Conservation (phyloP, 495 filamentous ascomycete species). For the Venustampulla echinocandica region DNA sequence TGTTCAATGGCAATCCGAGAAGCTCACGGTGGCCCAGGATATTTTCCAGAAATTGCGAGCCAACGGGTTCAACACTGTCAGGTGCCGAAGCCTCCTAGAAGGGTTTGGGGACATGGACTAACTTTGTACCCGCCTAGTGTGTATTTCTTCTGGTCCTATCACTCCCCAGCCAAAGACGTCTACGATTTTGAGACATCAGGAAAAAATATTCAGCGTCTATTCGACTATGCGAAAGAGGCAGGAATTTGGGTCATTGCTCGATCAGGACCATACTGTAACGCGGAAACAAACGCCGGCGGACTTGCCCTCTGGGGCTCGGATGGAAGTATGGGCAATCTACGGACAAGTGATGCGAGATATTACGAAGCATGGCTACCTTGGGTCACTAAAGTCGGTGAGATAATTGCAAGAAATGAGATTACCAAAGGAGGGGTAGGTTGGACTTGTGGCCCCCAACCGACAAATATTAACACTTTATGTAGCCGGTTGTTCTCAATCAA, state of each 20-base stretch:
- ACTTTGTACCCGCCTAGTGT: conserved; percentile 28
- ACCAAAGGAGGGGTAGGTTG: conserved; percentile 36
- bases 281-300: conserved; percentile 40
- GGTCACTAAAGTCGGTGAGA: conserved; percentile 36
- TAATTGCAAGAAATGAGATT: conserved; percentile 40
- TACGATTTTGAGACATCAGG: conserved; percentile 51
- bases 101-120: neutral
- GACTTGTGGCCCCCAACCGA: neutral
- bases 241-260: conserved; percentile 52
- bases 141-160: conserved; percentile 51
- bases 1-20: neutral
- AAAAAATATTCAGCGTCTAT: conserved; percentile 45
- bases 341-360: conserved; percentile 35
- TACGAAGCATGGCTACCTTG: conserved; percentile 37
- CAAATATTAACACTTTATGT: conserved; percentile 1
- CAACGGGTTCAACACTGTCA: conserved; percentile 46
- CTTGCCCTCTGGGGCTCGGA: conserved; percentile 44
- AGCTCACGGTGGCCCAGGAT: conserved; percentile 25
- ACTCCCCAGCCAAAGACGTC: conserved; percentile 39
- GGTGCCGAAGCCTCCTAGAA: conserved; percentile 16
- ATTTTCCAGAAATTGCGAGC: conserved; percentile 52
- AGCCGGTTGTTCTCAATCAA: conserved; percentile 43
- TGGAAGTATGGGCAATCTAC: conserved; percentile 37
- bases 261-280: conserved; percentile 53
- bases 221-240: conserved; percentile 51